Evolutionary conservation across 352 stramenopile genomes (phyloP).

Genomic region (Phytophthora meadii): DNA sequence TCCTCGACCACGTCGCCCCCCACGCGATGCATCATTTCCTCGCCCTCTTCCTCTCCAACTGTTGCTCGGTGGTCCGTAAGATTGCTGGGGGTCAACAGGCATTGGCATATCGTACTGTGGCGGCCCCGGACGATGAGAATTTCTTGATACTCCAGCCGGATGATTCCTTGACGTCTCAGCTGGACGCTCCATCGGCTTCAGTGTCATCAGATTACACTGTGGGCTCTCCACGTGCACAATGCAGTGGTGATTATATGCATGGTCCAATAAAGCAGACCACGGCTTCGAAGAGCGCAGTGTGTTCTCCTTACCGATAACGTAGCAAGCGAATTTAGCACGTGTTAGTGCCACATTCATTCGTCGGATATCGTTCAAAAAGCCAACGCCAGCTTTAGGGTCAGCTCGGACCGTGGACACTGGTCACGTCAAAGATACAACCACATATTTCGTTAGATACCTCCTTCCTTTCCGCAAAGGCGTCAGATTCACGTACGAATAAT

Average conservation of each 20-base stretch:
- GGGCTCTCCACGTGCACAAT: constrained; percentile 88
- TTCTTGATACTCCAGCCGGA: constrained; percentile 18
- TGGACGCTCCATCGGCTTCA: constrained; percentile 67
- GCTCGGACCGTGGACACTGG: constrained; percentile 89
- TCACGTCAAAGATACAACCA: constrained; percentile 11
- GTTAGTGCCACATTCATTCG: constrained; percentile 92
- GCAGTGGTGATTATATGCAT: constrained; percentile 64
- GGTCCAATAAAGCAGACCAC: constrained; percentile 81
- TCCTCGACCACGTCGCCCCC: constrained; percentile 37
- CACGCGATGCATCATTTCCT: constrained; percentile 39
- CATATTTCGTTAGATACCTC: constrained; percentile 23
- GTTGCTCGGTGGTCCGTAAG: constrained; percentile 26
- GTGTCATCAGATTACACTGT: constrained; percentile 73
- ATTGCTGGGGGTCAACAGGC: constrained; percentile 8
- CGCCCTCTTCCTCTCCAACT: constrained; percentile 47
- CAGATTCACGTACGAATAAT: constrained; percentile 80
- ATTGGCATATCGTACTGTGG: constrained; percentile 24
- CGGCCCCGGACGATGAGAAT: constrained; percentile 25
- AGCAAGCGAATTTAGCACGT: constrained; percentile 89
- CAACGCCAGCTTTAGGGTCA: constrained; percentile 80
- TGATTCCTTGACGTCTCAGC: constrained; percentile 20
- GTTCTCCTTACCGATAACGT: constrained; percentile 86
- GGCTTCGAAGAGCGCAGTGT: constrained; percentile 87
- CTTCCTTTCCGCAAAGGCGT: not conserved
- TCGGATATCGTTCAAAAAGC: constrained; percentile 90